Percentiles rank a stretch among this genome's conserved stretches.
Evolutionary conservation across 768 basidiomycete species (phyloP).

Genomic region (Suillus lakei): DNA sequence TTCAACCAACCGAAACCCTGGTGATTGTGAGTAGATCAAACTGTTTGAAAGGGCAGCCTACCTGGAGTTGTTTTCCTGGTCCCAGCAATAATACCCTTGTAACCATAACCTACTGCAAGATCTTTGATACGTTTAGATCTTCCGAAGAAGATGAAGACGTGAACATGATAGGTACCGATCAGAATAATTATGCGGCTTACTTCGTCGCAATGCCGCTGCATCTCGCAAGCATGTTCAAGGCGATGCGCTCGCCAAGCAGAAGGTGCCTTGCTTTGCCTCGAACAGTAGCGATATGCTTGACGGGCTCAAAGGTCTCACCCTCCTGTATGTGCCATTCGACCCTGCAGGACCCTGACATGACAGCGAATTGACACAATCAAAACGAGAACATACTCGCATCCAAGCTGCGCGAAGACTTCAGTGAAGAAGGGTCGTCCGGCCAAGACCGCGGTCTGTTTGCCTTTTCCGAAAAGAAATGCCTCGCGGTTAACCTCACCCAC

Average conservation of each 20-base stretch:
- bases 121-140: conserved; percentile 87
- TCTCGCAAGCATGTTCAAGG: conserved; percentile 89
- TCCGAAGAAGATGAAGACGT: conserved; percentile 11
- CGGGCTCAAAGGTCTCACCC: conserved; percentile 78
- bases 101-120: conserved; percentile 77
- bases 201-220: conserved; percentile 97
- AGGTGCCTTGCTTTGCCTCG: conserved; percentile 86
- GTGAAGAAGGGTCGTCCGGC: conserved; percentile 97
- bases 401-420: conserved; percentile 88
- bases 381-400: conserved; percentile 76
- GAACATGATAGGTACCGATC: conserved; percentile 1
- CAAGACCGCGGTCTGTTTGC: conserved; percentile 74
- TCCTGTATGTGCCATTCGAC: conserved; percentile 95
- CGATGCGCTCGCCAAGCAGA: conserved; percentile 90
- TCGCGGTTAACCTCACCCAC: conserved; percentile 89
- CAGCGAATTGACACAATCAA: not conserved
- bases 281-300: conserved; percentile 90
- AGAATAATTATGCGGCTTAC: conserved; percentile 47
- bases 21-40: conserved; percentile 13
- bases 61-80: conserved; percentile 98
- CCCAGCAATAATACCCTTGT: conserved; percentile 88
- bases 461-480: conserved; percentile 92
- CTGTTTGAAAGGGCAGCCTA: conserved; percentile 19
- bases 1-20: conserved; percentile 94
- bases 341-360: conserved; percentile 42